A percentile compares a stretch with the other conserved stretches of the same genome.
phyloP scores from a whole-genome alignment of 345 rosid genomes.

The Excoecaria cochinchinensis region DNA sequence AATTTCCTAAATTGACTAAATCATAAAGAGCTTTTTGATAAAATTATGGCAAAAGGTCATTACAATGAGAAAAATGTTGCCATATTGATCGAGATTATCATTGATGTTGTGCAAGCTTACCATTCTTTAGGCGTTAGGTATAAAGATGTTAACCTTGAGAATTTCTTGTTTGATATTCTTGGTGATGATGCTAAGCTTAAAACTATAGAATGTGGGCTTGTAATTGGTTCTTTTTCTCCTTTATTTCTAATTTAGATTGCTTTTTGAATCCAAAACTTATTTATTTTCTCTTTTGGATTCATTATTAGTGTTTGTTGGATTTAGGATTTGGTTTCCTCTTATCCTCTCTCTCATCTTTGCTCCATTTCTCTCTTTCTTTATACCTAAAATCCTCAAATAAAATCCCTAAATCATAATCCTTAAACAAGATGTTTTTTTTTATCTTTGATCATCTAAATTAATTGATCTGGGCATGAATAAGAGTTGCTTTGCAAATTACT shows the following conservation, averaged over 20 bases:
- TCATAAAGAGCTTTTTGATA: conserved; percentile 67
- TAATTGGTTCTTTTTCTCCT: conserved; percentile 40
- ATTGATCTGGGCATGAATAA: no score
- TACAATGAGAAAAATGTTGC: conserved; percentile 90
- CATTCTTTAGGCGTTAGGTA: conserved; percentile 98
- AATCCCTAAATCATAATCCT: no score
- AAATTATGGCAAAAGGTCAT: conserved; percentile 88
- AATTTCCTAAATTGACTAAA: no score
- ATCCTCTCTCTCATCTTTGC: no score
- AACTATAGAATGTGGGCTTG: conserved; percentile 94
- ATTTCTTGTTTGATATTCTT: conserved; percentile 78
- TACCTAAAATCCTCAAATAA: no score
- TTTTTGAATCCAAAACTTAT: background rate
- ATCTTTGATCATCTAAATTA: no score
- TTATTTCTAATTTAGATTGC: background rate
- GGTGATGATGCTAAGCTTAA: conserved; percentile 77
- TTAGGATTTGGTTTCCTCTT: background rate
- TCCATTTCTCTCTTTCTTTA: no score
- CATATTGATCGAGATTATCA: conserved; percentile 74
- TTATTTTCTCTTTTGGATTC: background rate
- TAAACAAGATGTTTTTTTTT: no score
- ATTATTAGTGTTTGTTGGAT: background rate
- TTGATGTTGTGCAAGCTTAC: conserved; percentile 85
- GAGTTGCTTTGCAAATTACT: no score
- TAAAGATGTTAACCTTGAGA: conserved; percentile 95